Percentiles rank a stretch among this genome's conserved stretches.
phyloP scores from a whole-genome alignment of 1,284 basidiomycete genomes.

The Volvariella volvacea region DNA sequence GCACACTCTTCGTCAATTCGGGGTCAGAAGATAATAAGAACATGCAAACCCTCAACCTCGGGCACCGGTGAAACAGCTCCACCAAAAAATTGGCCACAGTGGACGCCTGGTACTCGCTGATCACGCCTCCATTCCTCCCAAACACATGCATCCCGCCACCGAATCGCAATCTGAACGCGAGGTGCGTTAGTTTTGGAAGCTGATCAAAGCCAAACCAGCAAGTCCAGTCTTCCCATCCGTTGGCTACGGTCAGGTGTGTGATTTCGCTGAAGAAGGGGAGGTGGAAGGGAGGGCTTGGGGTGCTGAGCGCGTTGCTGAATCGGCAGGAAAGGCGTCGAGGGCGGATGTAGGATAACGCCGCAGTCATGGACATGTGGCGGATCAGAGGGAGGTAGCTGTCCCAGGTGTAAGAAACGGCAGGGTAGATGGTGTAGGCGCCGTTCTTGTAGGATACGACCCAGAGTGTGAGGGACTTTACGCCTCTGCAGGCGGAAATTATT shows the following conservation, averaged over 20 bases:
- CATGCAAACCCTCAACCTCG: constrained; percentile 16
- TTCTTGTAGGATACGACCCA: constrained; percentile 15
- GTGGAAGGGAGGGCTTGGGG: background rate
- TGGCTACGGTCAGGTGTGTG: constrained; percentile 30
- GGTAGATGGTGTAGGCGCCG: too few species aligned
- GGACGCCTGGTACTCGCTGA: constrained; percentile 8
- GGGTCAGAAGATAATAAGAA: constrained; percentile 1
- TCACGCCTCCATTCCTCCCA: background rate
- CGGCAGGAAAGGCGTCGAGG: background rate
- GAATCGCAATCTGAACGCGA: constrained; percentile 24
- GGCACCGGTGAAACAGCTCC: constrained; percentile 12
- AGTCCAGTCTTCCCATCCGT: constrained; percentile 32
- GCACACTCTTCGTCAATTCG: too few species aligned
- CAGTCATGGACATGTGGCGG: too few species aligned
- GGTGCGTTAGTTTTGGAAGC: constrained; percentile 21
- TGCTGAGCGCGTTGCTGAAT: background rate
- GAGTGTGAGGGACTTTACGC: constrained; percentile 19
- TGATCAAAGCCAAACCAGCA: constrained; percentile 21
- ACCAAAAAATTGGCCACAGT: constrained; percentile 12
- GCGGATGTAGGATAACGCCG: too few species aligned
- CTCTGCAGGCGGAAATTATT: constrained; percentile 18
- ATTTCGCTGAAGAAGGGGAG: constrained; percentile 13
- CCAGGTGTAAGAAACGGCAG: too few species aligned
- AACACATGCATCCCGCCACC: constrained; percentile 11
- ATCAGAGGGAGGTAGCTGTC: too few species aligned